phyloP scores from a whole-genome alignment of 192 early-diverging fungal genomes.

The Entomortierella beljakovae region DNA sequence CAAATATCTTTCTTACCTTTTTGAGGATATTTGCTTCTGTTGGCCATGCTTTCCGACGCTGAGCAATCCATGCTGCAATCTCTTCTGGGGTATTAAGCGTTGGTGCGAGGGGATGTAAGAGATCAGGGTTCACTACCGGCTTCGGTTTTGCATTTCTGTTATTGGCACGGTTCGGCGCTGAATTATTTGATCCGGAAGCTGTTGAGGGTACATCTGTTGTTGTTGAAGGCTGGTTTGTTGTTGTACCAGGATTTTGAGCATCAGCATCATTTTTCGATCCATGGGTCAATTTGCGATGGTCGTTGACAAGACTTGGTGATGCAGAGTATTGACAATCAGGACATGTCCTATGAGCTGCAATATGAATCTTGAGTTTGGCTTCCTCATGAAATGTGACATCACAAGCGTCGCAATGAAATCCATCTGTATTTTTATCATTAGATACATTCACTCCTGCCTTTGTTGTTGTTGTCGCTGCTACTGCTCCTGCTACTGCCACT shows the following conservation, averaged over 20 bases:
- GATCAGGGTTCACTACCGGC: not conserved
- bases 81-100: constrained; percentile 51
- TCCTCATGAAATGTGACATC: constrained; percentile 49
- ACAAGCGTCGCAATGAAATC: constrained; percentile 47
- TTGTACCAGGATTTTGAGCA: not conserved
- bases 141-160: constrained; percentile 13
- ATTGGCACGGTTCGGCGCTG: not conserved
- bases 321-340: constrained; percentile 37
- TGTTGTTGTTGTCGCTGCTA: no score
- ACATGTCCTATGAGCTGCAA: constrained; percentile 38
- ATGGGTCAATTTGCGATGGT: constrained; percentile 38
- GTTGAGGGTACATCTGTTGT: not conserved
- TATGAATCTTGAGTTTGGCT: constrained; percentile 31
- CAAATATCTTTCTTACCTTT: constrained; percentile 17
- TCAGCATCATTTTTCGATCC: constrained; percentile 8
- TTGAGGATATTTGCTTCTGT: constrained; percentile 46
- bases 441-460: no score
- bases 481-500: not conserved
- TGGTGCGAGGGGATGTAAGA: constrained; percentile 31
- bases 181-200: not conserved
- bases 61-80: constrained; percentile 47
- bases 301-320: constrained; percentile 45
- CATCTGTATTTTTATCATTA: not conserved
- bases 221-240: not conserved
- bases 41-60: constrained; percentile 41